Percentiles rank a stretch among this genome's conserved stretches.
Evolutionary conservation across 2,329 filamentous ascomycete genomes (phyloP).

Genomic region (Venturia nashicola): DNA sequence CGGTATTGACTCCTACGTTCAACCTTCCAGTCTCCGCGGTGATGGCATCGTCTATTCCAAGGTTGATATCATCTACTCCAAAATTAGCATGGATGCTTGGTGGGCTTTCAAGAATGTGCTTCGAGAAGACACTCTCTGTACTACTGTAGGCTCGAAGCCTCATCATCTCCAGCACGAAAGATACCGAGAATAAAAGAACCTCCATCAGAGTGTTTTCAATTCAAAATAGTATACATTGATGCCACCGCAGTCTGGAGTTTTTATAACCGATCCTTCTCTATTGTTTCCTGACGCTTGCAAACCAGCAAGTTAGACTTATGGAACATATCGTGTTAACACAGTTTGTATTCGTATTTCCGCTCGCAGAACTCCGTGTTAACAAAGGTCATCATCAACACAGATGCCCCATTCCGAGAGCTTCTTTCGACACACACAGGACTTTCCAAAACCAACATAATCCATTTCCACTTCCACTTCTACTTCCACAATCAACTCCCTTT

Average conservation of each 20-base stretch:
- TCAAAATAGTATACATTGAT: background rate
- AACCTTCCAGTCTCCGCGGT: background rate
- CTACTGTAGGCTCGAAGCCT: background rate
- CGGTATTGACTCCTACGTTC: background rate
- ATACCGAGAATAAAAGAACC: no score
- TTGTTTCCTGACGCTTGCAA: background rate
- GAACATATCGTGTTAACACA: background rate
- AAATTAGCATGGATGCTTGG: background rate
- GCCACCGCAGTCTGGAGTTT: background rate
- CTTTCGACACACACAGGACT: background rate
- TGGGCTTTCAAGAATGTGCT: background rate
- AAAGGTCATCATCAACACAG: background rate
- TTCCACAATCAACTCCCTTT: background rate
- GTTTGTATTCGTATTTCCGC: background rate
- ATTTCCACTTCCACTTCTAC: background rate
- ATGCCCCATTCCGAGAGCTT: background rate
- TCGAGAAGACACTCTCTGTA: background rate
- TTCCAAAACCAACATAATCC: background rate
- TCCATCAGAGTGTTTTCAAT: no score
- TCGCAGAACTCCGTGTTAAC: background rate
- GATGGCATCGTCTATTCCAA: background rate
- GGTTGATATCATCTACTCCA: background rate
- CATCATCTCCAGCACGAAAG: no score
- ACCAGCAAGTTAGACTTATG: background rate
- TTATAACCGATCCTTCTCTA: background rate